A percentile compares a stretch with the other conserved stretches of the same genome.
Evolutionary conservation across 2,329 filamentous ascomycete genomes (phyloP).

Genomic region (Metarhizium guizhouense): DNA sequence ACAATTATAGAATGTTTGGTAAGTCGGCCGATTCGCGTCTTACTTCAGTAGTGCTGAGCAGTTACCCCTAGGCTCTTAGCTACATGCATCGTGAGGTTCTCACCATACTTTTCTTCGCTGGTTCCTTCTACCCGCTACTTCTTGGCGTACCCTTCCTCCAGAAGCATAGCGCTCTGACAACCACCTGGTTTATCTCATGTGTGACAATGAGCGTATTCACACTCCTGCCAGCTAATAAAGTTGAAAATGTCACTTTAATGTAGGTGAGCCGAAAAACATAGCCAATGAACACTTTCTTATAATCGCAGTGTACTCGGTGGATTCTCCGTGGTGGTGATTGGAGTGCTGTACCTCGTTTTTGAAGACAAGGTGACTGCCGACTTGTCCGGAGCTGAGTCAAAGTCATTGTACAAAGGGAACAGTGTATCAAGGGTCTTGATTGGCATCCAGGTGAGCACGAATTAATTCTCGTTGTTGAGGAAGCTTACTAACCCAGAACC

Average conservation of each 20-base stretch:
- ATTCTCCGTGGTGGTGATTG: not conserved
- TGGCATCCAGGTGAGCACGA: not conserved
- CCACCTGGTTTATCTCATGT: conserved; percentile 70
- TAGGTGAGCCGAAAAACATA: conserved; percentile 28
- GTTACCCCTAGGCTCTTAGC: conserved; percentile 60
- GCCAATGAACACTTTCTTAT: too few species aligned
- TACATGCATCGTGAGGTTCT: conserved; percentile 88
- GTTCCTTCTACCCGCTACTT: conserved; percentile 47
- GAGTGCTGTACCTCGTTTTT: not conserved
- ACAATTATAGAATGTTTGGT: conserved; percentile 72
- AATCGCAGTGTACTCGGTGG: too few species aligned
- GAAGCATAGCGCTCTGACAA: conserved; percentile 52
- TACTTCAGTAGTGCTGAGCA: too few species aligned
- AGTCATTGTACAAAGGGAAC: not conserved
- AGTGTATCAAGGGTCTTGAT: not conserved
- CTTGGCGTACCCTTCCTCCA: conserved; percentile 67
- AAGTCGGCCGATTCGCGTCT: conserved; percentile 19
- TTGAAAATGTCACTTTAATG: conserved; percentile 69
- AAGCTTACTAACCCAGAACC: not conserved
- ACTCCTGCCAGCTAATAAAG: conserved; percentile 75
- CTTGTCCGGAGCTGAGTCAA: too few species aligned
- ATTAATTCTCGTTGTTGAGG: too few species aligned
- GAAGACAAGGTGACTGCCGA: not conserved
- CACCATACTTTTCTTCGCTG: conserved; percentile 69
- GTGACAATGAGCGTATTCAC: conserved; percentile 85